Evolutionary conservation across 805 yeast species (phyloP).

Genomic region (Candida sanyiensis): DNA sequence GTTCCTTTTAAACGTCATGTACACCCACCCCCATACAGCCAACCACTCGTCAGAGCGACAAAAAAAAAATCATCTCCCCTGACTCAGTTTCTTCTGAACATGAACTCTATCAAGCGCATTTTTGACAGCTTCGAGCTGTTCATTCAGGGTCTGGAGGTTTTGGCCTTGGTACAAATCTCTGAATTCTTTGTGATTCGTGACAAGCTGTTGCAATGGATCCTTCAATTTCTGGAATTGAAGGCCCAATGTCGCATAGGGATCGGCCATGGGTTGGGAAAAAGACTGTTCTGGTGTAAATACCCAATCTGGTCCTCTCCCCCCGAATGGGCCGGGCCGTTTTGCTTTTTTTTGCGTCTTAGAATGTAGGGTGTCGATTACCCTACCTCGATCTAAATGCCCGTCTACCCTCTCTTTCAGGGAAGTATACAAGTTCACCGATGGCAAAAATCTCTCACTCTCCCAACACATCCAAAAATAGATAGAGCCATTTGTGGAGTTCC

Average conservation of each 20-base stretch:
- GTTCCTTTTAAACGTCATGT: too few species aligned
- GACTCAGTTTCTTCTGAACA: neutral
- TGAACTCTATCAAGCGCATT: neutral
- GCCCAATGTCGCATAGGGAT: slow-evolving; percentile 11
- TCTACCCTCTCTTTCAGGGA: neutral
- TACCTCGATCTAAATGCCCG: neutral
- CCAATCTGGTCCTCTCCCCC: too few species aligned
- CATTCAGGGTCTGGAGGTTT: slow-evolving; percentile 1
- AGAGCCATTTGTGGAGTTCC: slow-evolving; percentile 20
- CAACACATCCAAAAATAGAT: slow-evolving; percentile 13
- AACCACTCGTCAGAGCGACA: neutral
- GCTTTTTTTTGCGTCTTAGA: too few species aligned
- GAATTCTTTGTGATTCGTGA: slow-evolving; percentile 9
- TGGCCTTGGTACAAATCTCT: slow-evolving; percentile 7
- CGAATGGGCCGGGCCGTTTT: too few species aligned
- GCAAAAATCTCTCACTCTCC: slow-evolving; percentile 6
- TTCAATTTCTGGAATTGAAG: slow-evolving; percentile 12
- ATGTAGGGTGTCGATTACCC: too few species aligned
- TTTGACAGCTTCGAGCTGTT: slow-evolving; percentile 1
- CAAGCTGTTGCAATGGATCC: slow-evolving; percentile 10
- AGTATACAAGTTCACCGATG: neutral
- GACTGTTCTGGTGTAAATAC: too few species aligned
- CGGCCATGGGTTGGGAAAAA: too few species aligned
- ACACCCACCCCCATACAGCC: too few species aligned
- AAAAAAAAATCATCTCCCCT: neutral